phyloP scores from a whole-genome alignment of 1,284 basidiomycete species.

The Tremellales sp. region DNA sequence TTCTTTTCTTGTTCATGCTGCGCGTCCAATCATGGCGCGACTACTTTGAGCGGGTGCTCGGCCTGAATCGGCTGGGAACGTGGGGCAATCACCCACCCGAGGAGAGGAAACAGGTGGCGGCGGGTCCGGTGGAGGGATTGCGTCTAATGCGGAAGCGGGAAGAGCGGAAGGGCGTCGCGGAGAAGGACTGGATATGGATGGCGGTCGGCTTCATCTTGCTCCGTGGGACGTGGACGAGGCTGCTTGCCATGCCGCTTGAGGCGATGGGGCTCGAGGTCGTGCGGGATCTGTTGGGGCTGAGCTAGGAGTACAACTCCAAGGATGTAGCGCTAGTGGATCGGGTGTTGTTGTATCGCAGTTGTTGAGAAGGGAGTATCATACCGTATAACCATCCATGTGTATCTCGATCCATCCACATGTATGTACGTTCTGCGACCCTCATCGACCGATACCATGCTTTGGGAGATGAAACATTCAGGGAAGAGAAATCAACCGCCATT shows the following conservation, averaged over 20 bases:
- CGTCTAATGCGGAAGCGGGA: not conserved
- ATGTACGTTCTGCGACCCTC: no score
- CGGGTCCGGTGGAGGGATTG: slow-evolving; percentile 6
- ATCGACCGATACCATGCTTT: no score
- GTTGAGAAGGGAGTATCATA: no score
- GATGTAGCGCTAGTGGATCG: not conserved
- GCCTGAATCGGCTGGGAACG: slow-evolving; percentile 21
- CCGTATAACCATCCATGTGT: no score
- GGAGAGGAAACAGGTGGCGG: not conserved
- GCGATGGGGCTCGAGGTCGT: slow-evolving; percentile 21
- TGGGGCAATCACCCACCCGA: not conserved
- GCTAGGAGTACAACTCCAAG: not conserved
- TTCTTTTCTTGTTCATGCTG: slow-evolving; percentile 47
- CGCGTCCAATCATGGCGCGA: slow-evolving; percentile 39
- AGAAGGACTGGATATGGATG: slow-evolving; percentile 47
- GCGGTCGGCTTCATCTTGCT: slow-evolving; percentile 40
- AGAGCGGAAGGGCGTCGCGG: slow-evolving; percentile 12
- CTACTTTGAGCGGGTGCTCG: slow-evolving; percentile 29
- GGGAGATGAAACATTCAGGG: no score
- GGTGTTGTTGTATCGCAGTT: not conserved
- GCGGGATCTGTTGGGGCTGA: slow-evolving; percentile 24
- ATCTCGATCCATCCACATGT: slow-evolving; percentile 2
- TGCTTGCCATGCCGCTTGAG: slow-evolving; percentile 32
- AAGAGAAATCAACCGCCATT: no score
- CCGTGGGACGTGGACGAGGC: slow-evolving; percentile 40